Base-by-base conservation (phyloP, 352 stramenopile genomes). In the Nothophytophthora sp. region DNA sequence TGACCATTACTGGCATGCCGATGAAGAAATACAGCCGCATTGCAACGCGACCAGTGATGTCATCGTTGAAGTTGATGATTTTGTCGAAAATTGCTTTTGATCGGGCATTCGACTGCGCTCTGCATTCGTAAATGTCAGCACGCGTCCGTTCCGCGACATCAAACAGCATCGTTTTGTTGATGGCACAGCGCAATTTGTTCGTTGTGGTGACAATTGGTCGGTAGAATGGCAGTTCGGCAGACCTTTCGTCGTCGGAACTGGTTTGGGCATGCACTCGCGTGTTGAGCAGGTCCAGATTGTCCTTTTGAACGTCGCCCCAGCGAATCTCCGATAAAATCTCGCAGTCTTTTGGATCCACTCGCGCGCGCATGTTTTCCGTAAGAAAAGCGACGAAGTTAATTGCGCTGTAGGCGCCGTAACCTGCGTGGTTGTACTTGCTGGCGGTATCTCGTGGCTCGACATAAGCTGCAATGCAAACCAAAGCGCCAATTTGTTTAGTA, bases 331-430 rank as follows among this genome's bases (percentile, higher is more conserved):
- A n/a, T n/a, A n/a, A n/a, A n/a, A n/a, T n/a, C n/a, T n/a, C n/a
- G n/a, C n/a, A n/a, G 41, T 62, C 65, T 2, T 42, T 12, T 0
- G 30, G 12, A 25, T 70, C 50, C 1, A 30, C 18, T 35, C 33
- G 29, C 0, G 39, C 13, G 0, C 35, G 23, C 50, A 55, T 61
- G 30, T 65, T 65, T 22, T 59, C 37, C 0, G 37, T 55, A 6
- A 59, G 8, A 29, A 63, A 63, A 0, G 58, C 55, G 2, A 63
- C 55, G 24, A 57, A 54, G 24, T 63, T 57, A 25, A 65, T 55
- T 0, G 36, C 11, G 2, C 12, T 2, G 37, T 67, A 67, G 1
- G 51, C 5, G 1, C 12, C 20, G 20, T 42, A 59, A 3, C 55
- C 55, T 8, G 18, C 39, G 19, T 27, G 41, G n/a, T n/a, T n/a